Evolutionary conservation across 371 early-diverging fungal species (phyloP).

Genomic region (Apophysomyces variabilis): DNA sequence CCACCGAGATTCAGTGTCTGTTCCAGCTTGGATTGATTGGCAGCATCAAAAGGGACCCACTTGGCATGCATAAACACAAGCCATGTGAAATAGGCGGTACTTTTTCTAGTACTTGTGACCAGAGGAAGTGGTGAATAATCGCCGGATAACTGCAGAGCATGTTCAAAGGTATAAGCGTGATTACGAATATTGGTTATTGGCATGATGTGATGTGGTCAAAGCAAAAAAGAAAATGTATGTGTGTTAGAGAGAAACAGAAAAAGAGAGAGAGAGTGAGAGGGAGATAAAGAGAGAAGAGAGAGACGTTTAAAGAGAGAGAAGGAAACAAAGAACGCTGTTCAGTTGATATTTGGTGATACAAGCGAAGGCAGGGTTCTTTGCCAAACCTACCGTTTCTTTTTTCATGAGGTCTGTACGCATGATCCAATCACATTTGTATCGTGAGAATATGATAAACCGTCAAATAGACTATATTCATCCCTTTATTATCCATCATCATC

Average conservation of each 20-base stretch:
- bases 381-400: constrained; percentile 10
- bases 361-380: not conserved
- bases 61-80: constrained; percentile 48
- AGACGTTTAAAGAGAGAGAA: constrained; percentile 2
- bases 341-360: constrained; percentile 9
- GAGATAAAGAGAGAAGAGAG: not conserved
- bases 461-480: not conserved
- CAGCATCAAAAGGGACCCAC: constrained; percentile 52
- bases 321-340: constrained; percentile 14
- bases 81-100: constrained; percentile 41
- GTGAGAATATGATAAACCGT: constrained; percentile 22
- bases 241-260: too few relatives aligned
- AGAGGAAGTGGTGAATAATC: constrained; percentile 24
- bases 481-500: not conserved
- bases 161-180: constrained; percentile 44
- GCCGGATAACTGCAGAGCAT: constrained; percentile 27
- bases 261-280: too few relatives aligned
- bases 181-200: constrained; percentile 38
- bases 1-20: constrained; percentile 52
- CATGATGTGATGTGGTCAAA: constrained; percentile 3
- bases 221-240: too few relatives aligned
- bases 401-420: constrained; percentile 15
- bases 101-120: constrained; percentile 12
- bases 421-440: constrained; percentile 32
- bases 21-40: constrained; percentile 47